These are phyloP conservation scores for Tylopilus plumbeoviolaceoides DNA, from an alignment of 768 basidiomycete genomes.

Conservation along the genomic window DNA sequence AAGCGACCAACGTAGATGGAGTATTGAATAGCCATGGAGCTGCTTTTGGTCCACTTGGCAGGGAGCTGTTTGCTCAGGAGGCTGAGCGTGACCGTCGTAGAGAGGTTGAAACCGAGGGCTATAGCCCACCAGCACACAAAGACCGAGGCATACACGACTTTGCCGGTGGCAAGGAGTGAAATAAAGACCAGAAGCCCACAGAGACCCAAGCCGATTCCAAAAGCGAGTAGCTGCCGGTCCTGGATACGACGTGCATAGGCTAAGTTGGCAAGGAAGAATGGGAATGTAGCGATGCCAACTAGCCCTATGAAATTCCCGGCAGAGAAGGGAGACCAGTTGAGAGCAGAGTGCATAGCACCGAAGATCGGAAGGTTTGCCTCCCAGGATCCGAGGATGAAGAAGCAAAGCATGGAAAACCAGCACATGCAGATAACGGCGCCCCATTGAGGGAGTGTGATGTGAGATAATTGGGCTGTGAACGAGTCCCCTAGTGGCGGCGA, in stretches of 20 bases:
- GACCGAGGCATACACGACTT: constrained; percentile 44
- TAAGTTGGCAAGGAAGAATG: constrained; percentile 63
- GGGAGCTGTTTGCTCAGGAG: constrained; percentile 68
- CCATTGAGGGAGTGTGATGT: constrained; percentile 36
- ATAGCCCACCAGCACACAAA: constrained; percentile 44
- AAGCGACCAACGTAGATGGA: constrained; percentile 66
- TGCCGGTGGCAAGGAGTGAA: constrained; percentile 37
- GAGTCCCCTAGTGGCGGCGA: constrained; percentile 5
- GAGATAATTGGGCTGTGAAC: constrained; percentile 7
- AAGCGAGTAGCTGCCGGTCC: constrained; percentile 55
- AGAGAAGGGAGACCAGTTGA: constrained; percentile 56
- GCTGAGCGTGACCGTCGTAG: constrained; percentile 66
- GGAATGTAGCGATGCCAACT: constrained; percentile 57
- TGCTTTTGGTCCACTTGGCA: constrained; percentile 52
- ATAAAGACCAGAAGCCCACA: constrained; percentile 51
- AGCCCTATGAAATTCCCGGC: constrained; percentile 71
- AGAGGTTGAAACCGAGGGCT: constrained; percentile 69
- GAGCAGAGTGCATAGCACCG: constrained; percentile 37
- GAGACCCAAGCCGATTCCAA: constrained; percentile 49
- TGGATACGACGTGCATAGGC: constrained; percentile 53
- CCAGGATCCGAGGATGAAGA: constrained; percentile 68
- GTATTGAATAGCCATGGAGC: constrained; percentile 60
- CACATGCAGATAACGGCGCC: constrained; percentile 61
- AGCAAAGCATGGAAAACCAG: constrained; percentile 66
- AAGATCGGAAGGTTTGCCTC: constrained; percentile 67